phyloP scores from a whole-genome alignment of 2,329 filamentous ascomycete species.

The Xylaria sp. region DNA sequence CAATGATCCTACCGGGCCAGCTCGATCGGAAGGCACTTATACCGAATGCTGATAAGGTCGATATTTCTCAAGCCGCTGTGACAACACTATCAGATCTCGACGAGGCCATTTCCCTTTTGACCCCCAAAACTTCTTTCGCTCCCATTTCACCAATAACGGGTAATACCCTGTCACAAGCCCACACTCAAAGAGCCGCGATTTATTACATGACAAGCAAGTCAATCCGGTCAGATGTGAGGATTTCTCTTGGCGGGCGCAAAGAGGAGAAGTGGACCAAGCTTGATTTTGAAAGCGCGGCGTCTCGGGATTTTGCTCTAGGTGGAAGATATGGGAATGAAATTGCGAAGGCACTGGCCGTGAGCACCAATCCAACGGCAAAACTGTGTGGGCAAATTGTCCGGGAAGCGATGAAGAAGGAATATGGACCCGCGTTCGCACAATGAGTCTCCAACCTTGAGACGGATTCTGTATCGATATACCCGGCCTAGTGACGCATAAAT shows the following conservation, averaged over 20 bases:
- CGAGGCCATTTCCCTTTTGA: constrained; percentile 66
- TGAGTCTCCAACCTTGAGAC: constrained; percentile 37
- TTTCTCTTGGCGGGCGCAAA: constrained; percentile 55
- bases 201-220: constrained; percentile 68
- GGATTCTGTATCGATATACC: neutral
- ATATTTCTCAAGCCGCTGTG: constrained; percentile 53
- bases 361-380: constrained; percentile 74
- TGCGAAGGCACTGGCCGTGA: constrained; percentile 71
- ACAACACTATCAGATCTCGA: constrained; percentile 64
- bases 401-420: constrained; percentile 76
- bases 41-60: constrained; percentile 49
- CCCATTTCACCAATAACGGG: constrained; percentile 71
- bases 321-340: constrained; percentile 73
- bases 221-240: constrained; percentile 49
- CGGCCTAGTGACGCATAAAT: neutral
- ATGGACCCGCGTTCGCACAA: constrained; percentile 60
- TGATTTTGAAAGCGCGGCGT: constrained; percentile 70
- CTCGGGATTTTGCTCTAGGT: constrained; percentile 70
- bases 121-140: constrained; percentile 60
- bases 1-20: constrained; percentile 59
- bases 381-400: constrained; percentile 75
- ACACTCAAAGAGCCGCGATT: constrained; percentile 76
- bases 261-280: constrained; percentile 63
- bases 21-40: constrained; percentile 55
- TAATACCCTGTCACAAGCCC: constrained; percentile 73